Conservation (phyloP, 2,329 filamentous ascomycete species). For the Eutypa lata region DNA sequence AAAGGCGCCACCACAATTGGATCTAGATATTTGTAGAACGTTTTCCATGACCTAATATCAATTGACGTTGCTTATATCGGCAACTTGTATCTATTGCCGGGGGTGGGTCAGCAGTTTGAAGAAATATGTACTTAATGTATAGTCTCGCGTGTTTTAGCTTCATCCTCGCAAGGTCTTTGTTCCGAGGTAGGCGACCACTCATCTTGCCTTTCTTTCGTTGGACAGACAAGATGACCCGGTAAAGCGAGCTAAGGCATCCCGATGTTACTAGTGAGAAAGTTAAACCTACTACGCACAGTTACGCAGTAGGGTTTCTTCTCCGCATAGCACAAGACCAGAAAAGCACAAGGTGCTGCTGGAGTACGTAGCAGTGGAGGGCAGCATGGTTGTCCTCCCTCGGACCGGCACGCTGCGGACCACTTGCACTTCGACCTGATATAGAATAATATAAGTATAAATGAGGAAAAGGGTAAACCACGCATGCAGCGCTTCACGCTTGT, state of each 20-base stretch:
- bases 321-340: background rate
- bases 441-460: slow-evolving; percentile 16
- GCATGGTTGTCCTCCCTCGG: slow-evolving; percentile 4
- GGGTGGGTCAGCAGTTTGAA: slow-evolving; percentile 21
- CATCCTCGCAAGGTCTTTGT: slow-evolving; percentile 35
- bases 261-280: background rate
- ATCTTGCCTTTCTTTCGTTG: background rate
- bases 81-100: slow-evolving; percentile 23
- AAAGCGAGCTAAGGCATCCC: slow-evolving; percentile 1
- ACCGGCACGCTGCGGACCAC: slow-evolving; percentile 7
- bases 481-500: slow-evolving; percentile 1
- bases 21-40: slow-evolving; percentile 8
- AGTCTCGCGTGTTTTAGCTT: slow-evolving; percentile 23
- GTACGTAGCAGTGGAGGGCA: background rate
- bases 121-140: slow-evolving; percentile 19
- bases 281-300: too few species aligned
- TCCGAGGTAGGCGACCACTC: slow-evolving; percentile 31
- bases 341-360: background rate
- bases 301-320: background rate
- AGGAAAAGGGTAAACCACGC: slow-evolving; percentile 12
- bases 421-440: slow-evolving; percentile 15
- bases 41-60: slow-evolving; percentile 34
- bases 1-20: slow-evolving; percentile 14
- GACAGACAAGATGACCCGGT: background rate
- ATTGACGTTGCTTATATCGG: slow-evolving; percentile 14